These are phyloP conservation scores for Penicillium freii DNA, from an alignment of 2,329 filamentous ascomycete genomes.

Conservation along the genomic window DNA sequence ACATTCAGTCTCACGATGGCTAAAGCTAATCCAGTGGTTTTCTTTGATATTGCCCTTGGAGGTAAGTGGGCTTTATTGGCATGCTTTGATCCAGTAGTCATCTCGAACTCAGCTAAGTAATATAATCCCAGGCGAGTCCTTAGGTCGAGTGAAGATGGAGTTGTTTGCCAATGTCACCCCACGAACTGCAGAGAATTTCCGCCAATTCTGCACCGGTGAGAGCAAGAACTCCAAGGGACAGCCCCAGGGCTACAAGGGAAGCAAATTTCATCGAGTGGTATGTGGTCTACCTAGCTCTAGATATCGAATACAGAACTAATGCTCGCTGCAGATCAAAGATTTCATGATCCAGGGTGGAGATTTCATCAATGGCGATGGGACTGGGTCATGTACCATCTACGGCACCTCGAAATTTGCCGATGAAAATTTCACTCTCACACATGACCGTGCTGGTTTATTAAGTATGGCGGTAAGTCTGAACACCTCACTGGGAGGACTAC, in stretches of 20 bases:
- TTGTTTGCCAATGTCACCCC: conserved; percentile 82
- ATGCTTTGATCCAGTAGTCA: neutral
- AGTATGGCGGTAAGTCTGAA: conserved; percentile 78
- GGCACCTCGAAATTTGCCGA: conserved; percentile 80
- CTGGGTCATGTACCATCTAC: conserved; percentile 84
- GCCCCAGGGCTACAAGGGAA: conserved; percentile 90
- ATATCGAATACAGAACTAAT: neutral
- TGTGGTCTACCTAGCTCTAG: conserved; percentile 35
- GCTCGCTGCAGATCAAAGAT: conserved; percentile 68
- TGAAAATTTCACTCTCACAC: conserved; percentile 81
- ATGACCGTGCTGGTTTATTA: conserved; percentile 75
- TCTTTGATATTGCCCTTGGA: conserved; percentile 50
- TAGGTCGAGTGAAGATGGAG: conserved; percentile 86
- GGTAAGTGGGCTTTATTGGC: conserved; percentile 35
- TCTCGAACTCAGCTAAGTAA: neutral
- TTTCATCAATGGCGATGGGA: conserved; percentile 90
- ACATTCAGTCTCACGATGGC: conserved; percentile 11
- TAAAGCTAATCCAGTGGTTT: conserved; percentile 46
- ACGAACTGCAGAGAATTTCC: conserved; percentile 92
- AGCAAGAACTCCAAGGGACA: conserved; percentile 72
- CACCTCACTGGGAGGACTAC: neutral
- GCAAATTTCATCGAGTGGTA: conserved; percentile 91
- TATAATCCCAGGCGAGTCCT: conserved; percentile 67
- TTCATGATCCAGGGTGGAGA: conserved; percentile 99
- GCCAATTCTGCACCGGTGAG: conserved; percentile 95